Percentiles rank a stretch among this genome's conserved stretches.
Conservation (phyloP, 2,329 filamentous ascomycete species). For the Karstenula rhodostoma region DNA sequence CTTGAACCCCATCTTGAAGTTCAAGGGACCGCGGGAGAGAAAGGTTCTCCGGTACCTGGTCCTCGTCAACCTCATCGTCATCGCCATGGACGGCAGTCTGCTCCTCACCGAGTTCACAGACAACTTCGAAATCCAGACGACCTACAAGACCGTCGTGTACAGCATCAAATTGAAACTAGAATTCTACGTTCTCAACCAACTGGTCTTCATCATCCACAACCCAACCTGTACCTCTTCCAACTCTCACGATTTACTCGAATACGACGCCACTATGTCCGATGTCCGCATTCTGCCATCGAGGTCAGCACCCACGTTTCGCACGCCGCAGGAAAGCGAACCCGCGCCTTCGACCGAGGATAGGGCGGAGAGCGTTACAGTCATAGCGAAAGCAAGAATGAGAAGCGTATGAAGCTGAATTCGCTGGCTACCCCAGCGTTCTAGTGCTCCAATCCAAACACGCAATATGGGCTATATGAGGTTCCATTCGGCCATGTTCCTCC, state of each 20-base stretch:
- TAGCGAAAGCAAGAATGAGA: not conserved
- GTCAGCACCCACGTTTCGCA: not conserved
- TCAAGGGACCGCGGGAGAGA: slow-evolving; percentile 2
- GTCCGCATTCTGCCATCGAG: not conserved
- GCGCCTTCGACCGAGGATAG: not conserved
- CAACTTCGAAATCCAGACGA: slow-evolving; percentile 48
- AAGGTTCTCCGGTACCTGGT: slow-evolving; percentile 23
- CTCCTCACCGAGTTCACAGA: slow-evolving; percentile 47
- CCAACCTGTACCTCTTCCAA: slow-evolving; percentile 1
- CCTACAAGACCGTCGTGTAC: slow-evolving; percentile 49
- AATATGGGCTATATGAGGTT: not conserved
- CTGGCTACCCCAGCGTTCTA: not conserved
- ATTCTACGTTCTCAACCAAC: slow-evolving; percentile 56
- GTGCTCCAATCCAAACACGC: not conserved
- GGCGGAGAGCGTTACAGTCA: not conserved
- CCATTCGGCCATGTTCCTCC: not conserved
- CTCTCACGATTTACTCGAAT: not conserved
- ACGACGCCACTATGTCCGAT: not conserved
- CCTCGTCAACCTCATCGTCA: slow-evolving; percentile 49
- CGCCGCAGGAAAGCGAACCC: not conserved
- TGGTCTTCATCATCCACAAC: slow-evolving; percentile 10
- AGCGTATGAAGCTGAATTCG: not conserved
- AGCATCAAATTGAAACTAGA: slow-evolving; percentile 59
- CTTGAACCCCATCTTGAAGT: slow-evolving; percentile 47
- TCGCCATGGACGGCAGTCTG: slow-evolving; percentile 46